Percentiles rank a stretch among this genome's conserved stretches.
Evolutionary conservation across 495 filamentous ascomycete species (phyloP).

Genomic region (Hapsidospora chrysogenum): DNA sequence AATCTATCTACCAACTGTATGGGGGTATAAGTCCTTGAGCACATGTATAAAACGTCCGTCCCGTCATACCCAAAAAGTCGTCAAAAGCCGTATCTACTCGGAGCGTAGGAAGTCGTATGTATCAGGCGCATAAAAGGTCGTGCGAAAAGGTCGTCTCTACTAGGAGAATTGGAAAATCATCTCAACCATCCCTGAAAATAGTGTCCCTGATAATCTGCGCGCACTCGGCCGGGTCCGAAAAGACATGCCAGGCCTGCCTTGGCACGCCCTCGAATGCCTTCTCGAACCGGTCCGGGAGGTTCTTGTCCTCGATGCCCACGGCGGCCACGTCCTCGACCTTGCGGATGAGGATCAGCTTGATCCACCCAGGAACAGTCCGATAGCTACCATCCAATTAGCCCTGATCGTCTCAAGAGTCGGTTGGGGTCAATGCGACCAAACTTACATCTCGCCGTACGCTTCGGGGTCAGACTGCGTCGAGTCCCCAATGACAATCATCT

Average conservation of each 20-base stretch:
- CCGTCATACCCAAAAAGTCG: no score
- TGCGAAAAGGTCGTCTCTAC: no score
- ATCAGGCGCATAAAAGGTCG: not conserved
- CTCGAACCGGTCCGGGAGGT: constrained; percentile 57
- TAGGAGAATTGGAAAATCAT: no score
- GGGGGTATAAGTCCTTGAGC: no score
- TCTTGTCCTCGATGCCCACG: constrained; percentile 53
- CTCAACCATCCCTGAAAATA: no score
- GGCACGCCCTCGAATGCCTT: constrained; percentile 67
- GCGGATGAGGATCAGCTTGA: constrained; percentile 66
- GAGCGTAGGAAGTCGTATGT: not conserved
- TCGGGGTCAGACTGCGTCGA: constrained; percentile 87
- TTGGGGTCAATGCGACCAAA: not conserved
- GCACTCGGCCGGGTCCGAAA: constrained; percentile 56
- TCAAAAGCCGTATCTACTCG: no score
- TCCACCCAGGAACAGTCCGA: constrained; percentile 46
- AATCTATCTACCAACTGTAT: no score
- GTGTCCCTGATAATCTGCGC: constrained; percentile 18
- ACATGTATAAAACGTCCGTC: no score
- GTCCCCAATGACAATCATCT: constrained; percentile 75
- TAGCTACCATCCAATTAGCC: constrained; percentile 12
- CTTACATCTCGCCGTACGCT: constrained; percentile 63
- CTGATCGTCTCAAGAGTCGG: not conserved
- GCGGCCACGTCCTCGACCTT: constrained; percentile 63
- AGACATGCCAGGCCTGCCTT: constrained; percentile 56